Evolutionary conservation across 495 filamentous ascomycete species (phyloP).

Genomic region (Podospora sp.): DNA sequence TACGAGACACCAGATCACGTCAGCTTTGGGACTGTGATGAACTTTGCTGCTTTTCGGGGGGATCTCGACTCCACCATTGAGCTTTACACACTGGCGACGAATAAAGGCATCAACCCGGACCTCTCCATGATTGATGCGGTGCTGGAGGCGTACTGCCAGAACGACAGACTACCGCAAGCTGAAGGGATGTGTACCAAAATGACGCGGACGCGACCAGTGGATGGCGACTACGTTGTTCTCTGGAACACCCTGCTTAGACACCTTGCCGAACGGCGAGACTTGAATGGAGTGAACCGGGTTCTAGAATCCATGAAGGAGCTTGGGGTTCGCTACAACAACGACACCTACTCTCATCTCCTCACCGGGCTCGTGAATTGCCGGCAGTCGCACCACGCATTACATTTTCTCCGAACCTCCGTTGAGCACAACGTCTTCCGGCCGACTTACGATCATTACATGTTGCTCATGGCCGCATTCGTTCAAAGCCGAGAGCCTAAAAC

Average conservation of each 20-base stretch:
- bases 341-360: conserved; percentile 77
- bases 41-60: conserved; percentile 68
- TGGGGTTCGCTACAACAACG: conserved; percentile 61
- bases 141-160: conserved; percentile 70
- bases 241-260: conserved; percentile 79
- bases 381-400: conserved; percentile 65
- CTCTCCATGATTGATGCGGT: conserved; percentile 63
- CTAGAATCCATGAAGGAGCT: conserved; percentile 63
- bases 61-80: conserved; percentile 69
- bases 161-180: conserved; percentile 59
- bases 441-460: conserved; percentile 10
- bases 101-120: conserved; percentile 41
- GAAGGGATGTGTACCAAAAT: conserved; percentile 56
- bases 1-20: conserved; percentile 54
- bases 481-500: conserved; percentile 38
- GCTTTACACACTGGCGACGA: conserved; percentile 60
- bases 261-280: conserved; percentile 66
- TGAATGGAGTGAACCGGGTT: conserved; percentile 60
- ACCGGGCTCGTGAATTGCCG: conserved; percentile 62
- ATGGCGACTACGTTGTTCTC: conserved; percentile 56
- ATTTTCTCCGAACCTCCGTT: conserved; percentile 64
- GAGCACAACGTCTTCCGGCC: not conserved
- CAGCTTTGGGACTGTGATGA: conserved; percentile 73
- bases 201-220: conserved; percentile 42
- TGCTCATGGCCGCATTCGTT: conserved; percentile 41